Percentiles rank a stretch among this genome's conserved stretches.
Conservation (phyloP, 495 filamentous ascomycete genomes). For the Cryomyces minteri region DNA sequence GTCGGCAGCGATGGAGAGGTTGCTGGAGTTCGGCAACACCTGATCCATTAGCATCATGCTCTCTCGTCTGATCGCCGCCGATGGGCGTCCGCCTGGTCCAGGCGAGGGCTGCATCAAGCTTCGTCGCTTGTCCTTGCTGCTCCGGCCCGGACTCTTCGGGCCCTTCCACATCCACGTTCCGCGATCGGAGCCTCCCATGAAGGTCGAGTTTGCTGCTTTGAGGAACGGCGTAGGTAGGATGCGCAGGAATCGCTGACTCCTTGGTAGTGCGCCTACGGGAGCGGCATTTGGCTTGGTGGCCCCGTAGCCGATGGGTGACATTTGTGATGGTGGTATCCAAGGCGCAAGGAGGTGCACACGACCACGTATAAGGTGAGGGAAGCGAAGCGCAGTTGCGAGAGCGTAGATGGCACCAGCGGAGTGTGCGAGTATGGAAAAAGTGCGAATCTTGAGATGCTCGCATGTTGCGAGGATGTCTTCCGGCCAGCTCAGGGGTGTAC, state of each 20-base stretch:
- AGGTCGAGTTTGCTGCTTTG: constrained; percentile 27
- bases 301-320: constrained; percentile 44
- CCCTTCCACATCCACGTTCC: too few relatives aligned
- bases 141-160: constrained; percentile 37
- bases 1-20: neutral
- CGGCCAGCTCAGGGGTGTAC: constrained; percentile 85
- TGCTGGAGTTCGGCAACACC: neutral
- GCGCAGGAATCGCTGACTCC: constrained; percentile 77
- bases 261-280: constrained; percentile 70
- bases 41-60: neutral
- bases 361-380: constrained; percentile 90
- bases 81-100: constrained; percentile 5
- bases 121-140: constrained; percentile 18
- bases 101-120: constrained; percentile 6
- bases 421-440: constrained; percentile 96
- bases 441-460: constrained; percentile 77
- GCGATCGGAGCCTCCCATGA: too few relatives aligned
- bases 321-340: constrained; percentile 97
- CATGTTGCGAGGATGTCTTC: constrained; percentile 95
- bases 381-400: constrained; percentile 82
- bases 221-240: constrained; percentile 82
- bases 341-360: constrained; percentile 90
- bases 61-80: neutral
- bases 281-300: constrained; percentile 47
- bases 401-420: constrained; percentile 96